These are phyloP conservation scores for Mollisiaceae sp. DNA, from an alignment of 2,329 filamentous ascomycete genomes.

Conservation along the genomic window DNA sequence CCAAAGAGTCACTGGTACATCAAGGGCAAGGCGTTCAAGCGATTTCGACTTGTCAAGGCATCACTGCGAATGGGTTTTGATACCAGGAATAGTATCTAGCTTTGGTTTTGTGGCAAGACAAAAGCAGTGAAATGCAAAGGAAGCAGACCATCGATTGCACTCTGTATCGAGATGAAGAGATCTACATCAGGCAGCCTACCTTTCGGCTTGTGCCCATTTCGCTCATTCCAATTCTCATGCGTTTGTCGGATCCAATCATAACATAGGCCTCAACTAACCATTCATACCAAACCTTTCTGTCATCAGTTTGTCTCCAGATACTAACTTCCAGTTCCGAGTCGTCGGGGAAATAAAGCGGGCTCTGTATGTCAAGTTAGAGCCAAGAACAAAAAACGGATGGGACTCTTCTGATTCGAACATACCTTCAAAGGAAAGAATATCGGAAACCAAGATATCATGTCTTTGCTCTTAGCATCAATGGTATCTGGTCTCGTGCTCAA, in stretches of 20 bases:
- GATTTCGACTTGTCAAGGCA: slow-evolving; percentile 28
- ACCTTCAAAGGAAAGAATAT: slow-evolving; percentile 98
- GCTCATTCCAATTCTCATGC: slow-evolving; percentile 69
- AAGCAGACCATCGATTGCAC: neutral
- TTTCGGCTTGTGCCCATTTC: slow-evolving; percentile 72
- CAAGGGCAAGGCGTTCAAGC: slow-evolving; percentile 37
- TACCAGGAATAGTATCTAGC: slow-evolving; percentile 21
- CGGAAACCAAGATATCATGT: slow-evolving; percentile 99
- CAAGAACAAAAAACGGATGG: neutral
- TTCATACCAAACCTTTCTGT: slow-evolving; percentile 97
- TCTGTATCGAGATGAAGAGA: slow-evolving; percentile 5
- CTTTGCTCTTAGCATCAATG: slow-evolving; percentile 90
- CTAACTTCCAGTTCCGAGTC: slow-evolving; percentile 85
- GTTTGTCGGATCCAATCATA: slow-evolving; percentile 62
- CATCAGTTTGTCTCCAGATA: slow-evolving; percentile 96
- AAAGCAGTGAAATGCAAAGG: slow-evolving; percentile 8
- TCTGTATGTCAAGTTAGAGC: slow-evolving; percentile 54
- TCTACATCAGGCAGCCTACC: slow-evolving; percentile 72
- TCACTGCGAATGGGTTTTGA: slow-evolving; percentile 32
- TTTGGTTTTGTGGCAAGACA: neutral
- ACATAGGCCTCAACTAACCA: slow-evolving; percentile 91
- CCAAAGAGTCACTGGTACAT: slow-evolving; percentile 34
- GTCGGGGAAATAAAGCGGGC: slow-evolving; percentile 83
- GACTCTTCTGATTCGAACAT: slow-evolving; percentile 41
- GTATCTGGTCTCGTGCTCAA: slow-evolving; percentile 91